Base-by-base conservation (phyloP, 129 eudicot genomes). In the Kitagawia praeruptora region DNA sequence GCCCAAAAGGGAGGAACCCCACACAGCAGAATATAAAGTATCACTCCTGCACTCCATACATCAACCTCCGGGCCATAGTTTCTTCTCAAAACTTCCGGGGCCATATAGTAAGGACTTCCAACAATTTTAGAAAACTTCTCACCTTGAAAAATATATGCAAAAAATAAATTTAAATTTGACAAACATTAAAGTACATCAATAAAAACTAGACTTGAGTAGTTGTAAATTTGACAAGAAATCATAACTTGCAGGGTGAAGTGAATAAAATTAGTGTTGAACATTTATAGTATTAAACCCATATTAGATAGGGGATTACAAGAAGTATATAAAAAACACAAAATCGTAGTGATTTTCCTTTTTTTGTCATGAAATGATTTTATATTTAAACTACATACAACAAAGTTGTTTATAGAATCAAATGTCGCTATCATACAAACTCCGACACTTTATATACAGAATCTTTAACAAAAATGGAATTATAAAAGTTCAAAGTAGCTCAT, bases 1-100 rank as follows among this genome's bases (percentile, higher is more conserved):
- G 98, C 98, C 98, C 98, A 95, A 80, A 95, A 95, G 38, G 98
- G 98, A 81, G 98, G 98, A 86, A 95, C 98, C 45, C 98, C 98
- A 44, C 98, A 92, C 69, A 95, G 84, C 77, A 95, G 84, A 79
- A 95, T 95, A 58, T 95, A 95, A 5, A 95, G 88, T 80, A 95
- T 95, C 64, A 95, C 98, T 74, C 98, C 98, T 27, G 98, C 93
- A 84, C 98, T 93, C 98, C 98, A 93, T 77, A 93, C 86, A 88
- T 93, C 98, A 78, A 93, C 98, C 85, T 93, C 98, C 8, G 88
- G 98, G 28, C 98, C 98, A 71, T 93, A 93, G 79, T 93, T 93
- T 81, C 98, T 82, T 89, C 83, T 93, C 84, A 93, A 75, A 72
- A 93, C 93, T 84, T 93, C 96, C 0, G 96, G 96, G 56, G 98